Evolutionary conservation across 2,329 filamentous ascomycete species (phyloP).

Genomic region (Talaromyces sp.): DNA sequence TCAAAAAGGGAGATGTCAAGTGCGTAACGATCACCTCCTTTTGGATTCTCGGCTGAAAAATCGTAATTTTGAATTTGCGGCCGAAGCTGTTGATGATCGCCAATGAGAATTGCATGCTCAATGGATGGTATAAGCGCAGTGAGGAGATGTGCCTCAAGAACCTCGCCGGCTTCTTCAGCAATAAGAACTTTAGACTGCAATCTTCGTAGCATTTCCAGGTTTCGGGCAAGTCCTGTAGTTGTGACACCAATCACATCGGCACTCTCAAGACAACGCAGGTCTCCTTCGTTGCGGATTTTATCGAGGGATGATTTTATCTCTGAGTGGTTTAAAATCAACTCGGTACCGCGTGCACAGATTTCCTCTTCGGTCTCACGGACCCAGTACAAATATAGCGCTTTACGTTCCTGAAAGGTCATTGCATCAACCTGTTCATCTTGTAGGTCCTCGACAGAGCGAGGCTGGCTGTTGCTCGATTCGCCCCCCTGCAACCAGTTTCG

Average conservation of each 20-base stretch:
- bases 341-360: not conserved
- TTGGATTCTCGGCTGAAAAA: constrained; percentile 27
- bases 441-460: not conserved
- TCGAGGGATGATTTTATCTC: constrained; percentile 14
- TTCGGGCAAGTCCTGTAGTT: constrained; percentile 47
- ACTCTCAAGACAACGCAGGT: constrained; percentile 23
- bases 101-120: constrained; percentile 41
- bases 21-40: constrained; percentile 32
- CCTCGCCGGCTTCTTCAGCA: constrained; percentile 42
- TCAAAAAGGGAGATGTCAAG: constrained; percentile 52
- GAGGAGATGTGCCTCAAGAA: constrained; percentile 39
- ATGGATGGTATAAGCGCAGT: constrained; percentile 36
- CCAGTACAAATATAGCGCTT: not conserved
- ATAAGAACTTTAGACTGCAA: constrained; percentile 38
- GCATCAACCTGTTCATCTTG: not conserved
- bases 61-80: constrained; percentile 37
- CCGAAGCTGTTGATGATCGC: constrained; percentile 41
- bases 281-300: constrained; percentile 20
- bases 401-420: not conserved
- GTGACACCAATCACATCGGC: constrained; percentile 52
- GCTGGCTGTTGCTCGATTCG: not conserved
- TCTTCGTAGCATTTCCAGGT: constrained; percentile 41
- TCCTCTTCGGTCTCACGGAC: not conserved
- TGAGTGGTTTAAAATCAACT: not conserved
- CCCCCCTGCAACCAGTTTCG: not conserved